phyloP scores from a whole-genome alignment of 2,329 filamentous ascomycete genomes.

The Diaporthe amygdali region DNA sequence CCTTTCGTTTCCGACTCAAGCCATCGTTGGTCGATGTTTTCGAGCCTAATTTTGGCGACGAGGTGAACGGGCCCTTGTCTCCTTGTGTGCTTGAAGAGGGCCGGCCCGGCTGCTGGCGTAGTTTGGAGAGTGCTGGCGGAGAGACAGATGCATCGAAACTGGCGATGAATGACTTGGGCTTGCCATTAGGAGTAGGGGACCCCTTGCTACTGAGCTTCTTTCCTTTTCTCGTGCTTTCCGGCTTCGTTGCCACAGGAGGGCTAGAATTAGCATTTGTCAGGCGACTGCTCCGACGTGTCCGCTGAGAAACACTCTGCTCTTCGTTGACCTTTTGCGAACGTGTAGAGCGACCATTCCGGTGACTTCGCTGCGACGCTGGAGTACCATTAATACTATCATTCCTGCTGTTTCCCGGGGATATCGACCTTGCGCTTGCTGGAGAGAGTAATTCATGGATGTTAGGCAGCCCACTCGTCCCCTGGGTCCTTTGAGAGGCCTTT shows the following conservation, averaged over 20 bases:
- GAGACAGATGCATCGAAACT: slow-evolving; percentile 23
- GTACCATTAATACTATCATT: background rate
- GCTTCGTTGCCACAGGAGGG: background rate
- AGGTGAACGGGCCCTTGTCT: background rate
- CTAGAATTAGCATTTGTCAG: background rate
- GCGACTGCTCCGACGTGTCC: background rate
- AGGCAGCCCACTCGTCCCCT: background rate
- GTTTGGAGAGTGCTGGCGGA: slow-evolving; percentile 5
- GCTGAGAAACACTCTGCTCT: background rate
- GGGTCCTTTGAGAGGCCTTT: background rate
- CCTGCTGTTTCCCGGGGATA: background rate
- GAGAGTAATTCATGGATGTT: background rate
- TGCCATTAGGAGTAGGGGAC: background rate
- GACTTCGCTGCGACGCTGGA: background rate
- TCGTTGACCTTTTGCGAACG: background rate
- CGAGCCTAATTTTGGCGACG: background rate
- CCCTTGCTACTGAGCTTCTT: background rate
- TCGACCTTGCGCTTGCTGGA: background rate
- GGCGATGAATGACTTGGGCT: background rate
- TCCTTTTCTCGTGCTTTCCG: background rate
- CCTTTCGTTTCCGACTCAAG: background rate
- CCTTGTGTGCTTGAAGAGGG: background rate
- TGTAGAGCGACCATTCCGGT: background rate
- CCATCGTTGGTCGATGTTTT: background rate
- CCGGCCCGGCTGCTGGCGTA: background rate